Percentiles rank a stretch among this genome's conserved stretches.
phyloP scores from a whole-genome alignment of 208 protist species.

The Acanthamoeba rhysodes region DNA sequence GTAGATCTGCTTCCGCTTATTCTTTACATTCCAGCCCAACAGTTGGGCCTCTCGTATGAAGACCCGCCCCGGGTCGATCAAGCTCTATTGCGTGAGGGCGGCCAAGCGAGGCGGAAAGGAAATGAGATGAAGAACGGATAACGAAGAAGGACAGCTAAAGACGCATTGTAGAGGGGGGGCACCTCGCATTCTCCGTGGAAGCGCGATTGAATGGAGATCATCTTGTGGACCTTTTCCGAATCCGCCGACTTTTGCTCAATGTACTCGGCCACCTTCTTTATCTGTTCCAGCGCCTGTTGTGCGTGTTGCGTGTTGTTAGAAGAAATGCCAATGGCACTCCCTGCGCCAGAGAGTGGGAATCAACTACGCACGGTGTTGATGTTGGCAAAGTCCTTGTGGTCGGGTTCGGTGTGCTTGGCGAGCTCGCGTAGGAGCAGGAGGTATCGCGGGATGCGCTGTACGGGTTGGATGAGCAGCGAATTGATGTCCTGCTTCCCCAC shows the following conservation, averaged over 20 bases:
- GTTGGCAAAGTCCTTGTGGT: slow-evolving; percentile 44
- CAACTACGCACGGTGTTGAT: slow-evolving; percentile 21
- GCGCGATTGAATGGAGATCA: slow-evolving; percentile 39
- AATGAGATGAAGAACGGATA: not conserved
- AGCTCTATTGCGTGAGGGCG: not conserved
- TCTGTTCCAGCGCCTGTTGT: slow-evolving; percentile 59
- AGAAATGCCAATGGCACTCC: not conserved
- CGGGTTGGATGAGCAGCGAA: slow-evolving; percentile 73
- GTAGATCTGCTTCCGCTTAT: slow-evolving; percentile 42
- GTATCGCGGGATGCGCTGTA: slow-evolving; percentile 74
- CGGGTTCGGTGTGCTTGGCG: slow-evolving; percentile 64
- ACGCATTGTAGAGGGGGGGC: not conserved
- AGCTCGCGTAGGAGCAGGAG: slow-evolving; percentile 62
- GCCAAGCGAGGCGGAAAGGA: too few relatives aligned
- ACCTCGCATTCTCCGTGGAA: slow-evolving; percentile 50
- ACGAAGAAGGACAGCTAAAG: not conserved
- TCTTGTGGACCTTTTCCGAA: slow-evolving; percentile 50
- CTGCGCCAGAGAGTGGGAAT: too few relatives aligned
- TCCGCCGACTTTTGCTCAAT: slow-evolving; percentile 61
- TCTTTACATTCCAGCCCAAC: slow-evolving; percentile 19
- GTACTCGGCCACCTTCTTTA: slow-evolving; percentile 68
- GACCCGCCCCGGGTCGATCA: slow-evolving; percentile 8
- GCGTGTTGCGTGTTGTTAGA: not conserved
- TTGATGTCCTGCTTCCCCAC: slow-evolving; percentile 44
- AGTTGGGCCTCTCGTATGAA: slow-evolving; percentile 3